Base-by-base conservation (phyloP, 306 rosid genomes). In the Rosa rugosa region DNA sequence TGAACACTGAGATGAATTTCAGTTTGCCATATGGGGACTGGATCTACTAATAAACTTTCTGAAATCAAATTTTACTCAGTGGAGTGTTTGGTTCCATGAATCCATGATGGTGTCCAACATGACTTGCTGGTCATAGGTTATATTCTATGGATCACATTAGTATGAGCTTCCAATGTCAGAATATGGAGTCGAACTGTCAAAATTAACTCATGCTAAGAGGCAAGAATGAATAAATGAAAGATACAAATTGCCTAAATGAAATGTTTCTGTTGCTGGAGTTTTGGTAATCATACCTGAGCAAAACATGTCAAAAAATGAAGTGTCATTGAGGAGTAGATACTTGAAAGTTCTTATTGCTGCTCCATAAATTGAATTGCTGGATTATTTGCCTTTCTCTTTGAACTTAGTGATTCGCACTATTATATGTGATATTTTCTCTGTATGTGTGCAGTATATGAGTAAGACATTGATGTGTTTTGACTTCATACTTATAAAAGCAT, bases 121-220 rank as follows among this genome's bases (percentile, higher is more conserved):
- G 67, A 27, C 54, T 82, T 77, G 41, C 41, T 78, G 46, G 31
- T 63, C 50, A 62, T 62, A 49, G 4, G 50, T 47, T 36, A 22
- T 38, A 72, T 50, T 17, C 45, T 20, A 36, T 16, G 13, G 47
- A 20, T 11, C 25, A 0, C 76, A 9, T 18, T 36, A 56, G 47
- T 53, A 20, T 72, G 47, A 72, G 45, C 62, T 34, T 51, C 63
- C 34, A 72, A 5, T 38, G 7, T 31, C 38, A 16, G 62, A 27
- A 16, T 27, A 4, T 71, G 45, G 59, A 47, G 44, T 47, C 5
- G 16, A 57, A 57, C 64, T 9, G 63, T 56, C 25, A 8, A 31
- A 65, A 41, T 41, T 5, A n/a, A 20, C 36, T 69, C 72, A 42
- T 44, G 2, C 6, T 22, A 5, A 54, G 42, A 36, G 12, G 66